phyloP scores from a whole-genome alignment of 495 filamentous ascomycete genomes.

The Trichoderma orchidacearum region DNA sequence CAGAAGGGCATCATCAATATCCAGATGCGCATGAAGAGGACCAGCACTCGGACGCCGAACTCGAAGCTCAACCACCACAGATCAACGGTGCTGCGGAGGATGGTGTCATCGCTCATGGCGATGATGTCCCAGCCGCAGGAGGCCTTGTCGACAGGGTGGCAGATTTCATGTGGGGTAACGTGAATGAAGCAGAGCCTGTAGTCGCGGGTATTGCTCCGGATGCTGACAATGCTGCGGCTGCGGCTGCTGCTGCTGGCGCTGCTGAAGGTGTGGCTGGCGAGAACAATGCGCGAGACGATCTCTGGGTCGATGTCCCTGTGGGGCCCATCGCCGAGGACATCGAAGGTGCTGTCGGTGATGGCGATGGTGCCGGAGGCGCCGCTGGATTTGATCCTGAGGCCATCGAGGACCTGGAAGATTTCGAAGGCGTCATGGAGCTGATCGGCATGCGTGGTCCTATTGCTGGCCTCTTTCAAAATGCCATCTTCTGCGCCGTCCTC shows the following conservation, averaged over 20 bases:
- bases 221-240: conserved; percentile 6
- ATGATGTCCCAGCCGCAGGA: conserved; percentile 4
- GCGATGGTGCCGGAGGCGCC: conserved; percentile 19
- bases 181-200: conserved; percentile 7
- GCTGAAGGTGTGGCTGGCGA: conserved; percentile 1
- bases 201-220: neutral
- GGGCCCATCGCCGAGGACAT: no score
- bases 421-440: conserved; percentile 95
- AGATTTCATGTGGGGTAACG: conserved; percentile 34
- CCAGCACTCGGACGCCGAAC: neutral
- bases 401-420: conserved; percentile 79
- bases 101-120: neutral
- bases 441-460: conserved; percentile 93
- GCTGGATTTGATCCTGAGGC: conserved; percentile 33
- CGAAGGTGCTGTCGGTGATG: conserved; percentile 12
- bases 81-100: neutral
- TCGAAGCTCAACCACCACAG: neutral
- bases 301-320: conserved; percentile 10
- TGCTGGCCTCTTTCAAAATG: conserved; percentile 81
- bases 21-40: neutral
- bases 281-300: conserved; percentile 7
- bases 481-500: conserved; percentile 81
- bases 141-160: conserved; percentile 23
- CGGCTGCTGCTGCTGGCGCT: neutral
- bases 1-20: neutral